Conservation (phyloP, 163 green algal species). For the Scenedesmus sp. region DNA sequence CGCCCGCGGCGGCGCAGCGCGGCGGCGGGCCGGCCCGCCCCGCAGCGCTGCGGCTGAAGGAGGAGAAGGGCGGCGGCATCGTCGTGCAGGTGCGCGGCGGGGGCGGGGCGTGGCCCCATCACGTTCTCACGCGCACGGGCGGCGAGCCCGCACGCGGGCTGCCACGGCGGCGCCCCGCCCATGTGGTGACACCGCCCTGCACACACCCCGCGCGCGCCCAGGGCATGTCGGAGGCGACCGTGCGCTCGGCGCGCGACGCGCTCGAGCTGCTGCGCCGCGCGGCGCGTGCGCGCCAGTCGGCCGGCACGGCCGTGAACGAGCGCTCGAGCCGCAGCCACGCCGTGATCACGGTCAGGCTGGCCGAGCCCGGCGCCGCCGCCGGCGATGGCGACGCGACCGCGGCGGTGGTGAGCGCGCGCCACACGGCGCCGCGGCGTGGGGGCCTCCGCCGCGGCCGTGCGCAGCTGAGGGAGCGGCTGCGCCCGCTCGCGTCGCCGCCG, state of each 20-base stretch:
- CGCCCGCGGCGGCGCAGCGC: conserved; percentile 2
- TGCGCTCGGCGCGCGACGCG: conserved; percentile 56
- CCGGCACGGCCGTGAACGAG: conserved; percentile 75
- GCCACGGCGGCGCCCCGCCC: too few species aligned
- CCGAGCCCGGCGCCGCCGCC: too few species aligned
- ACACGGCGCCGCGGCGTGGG: too few species aligned
- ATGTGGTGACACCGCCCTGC: too few species aligned
- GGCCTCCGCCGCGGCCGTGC: background rate
- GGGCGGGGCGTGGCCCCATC: too few species aligned
- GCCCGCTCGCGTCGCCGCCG: too few species aligned
- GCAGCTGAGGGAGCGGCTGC: background rate
- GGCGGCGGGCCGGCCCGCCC: conserved; percentile 40
- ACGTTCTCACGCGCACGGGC: too few species aligned
- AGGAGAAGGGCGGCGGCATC: conserved; percentile 50
- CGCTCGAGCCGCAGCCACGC: conserved; percentile 80
- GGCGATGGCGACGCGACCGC: background rate
- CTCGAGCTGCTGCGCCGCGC: conserved; percentile 61
- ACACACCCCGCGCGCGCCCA: background rate
- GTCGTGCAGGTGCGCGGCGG: background rate
- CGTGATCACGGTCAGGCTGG: conserved; percentile 85
- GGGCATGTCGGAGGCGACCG: conserved; percentile 51
- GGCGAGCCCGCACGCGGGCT: too few species aligned
- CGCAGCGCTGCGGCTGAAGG: conserved; percentile 65
- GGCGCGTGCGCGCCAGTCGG: conserved; percentile 57
- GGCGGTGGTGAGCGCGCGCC: background rate